Conservation (phyloP, 2,329 filamentous ascomycete genomes). For the Golovinomyces cichoracearum region DNA sequence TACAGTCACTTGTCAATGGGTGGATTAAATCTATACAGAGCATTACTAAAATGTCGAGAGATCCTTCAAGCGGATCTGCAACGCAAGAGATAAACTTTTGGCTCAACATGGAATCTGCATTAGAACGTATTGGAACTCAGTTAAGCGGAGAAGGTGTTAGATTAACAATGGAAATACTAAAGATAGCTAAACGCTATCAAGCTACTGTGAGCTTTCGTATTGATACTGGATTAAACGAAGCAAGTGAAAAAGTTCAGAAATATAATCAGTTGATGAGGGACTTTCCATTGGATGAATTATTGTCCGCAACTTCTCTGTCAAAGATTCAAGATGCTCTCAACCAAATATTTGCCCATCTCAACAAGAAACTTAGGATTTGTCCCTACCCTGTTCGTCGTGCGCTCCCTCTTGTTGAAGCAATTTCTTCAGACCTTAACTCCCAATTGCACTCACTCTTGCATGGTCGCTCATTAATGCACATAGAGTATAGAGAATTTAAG, state of each 20-base stretch:
- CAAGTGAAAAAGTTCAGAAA: conserved; percentile 86
- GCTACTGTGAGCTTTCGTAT: conserved; percentile 90
- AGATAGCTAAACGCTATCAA: conserved; percentile 93
- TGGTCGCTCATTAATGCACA: conserved; percentile 67
- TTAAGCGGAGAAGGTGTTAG: conserved; percentile 68
- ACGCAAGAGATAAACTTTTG: conserved; percentile 98
- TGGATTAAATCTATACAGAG: conserved; percentile 98
- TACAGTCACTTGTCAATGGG: conserved; percentile 79
- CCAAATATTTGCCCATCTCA: conserved; percentile 79
- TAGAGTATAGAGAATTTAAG: conserved; percentile 77
- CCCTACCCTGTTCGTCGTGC: conserved; percentile 84
- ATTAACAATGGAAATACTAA: conserved; percentile 79
- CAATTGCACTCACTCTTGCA: conserved; percentile 66
- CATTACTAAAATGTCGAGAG: conserved; percentile 80
- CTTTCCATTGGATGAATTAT: conserved; percentile 80
- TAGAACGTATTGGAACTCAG: conserved; percentile 78
- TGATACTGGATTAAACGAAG: conserved; percentile 87
- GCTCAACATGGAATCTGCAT: conserved; percentile 82
- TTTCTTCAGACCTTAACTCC: conserved; percentile 74
- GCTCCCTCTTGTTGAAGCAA: conserved; percentile 81
- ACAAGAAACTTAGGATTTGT: conserved; percentile 91
- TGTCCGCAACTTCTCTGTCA: conserved; percentile 67
- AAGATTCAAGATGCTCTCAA: conserved; percentile 75
- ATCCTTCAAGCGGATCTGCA: conserved; percentile 50
- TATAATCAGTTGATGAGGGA: conserved; percentile 98